Conservation (phyloP, 2,329 filamentous ascomycete species). For the Paracoccidioides lutzii region DNA sequence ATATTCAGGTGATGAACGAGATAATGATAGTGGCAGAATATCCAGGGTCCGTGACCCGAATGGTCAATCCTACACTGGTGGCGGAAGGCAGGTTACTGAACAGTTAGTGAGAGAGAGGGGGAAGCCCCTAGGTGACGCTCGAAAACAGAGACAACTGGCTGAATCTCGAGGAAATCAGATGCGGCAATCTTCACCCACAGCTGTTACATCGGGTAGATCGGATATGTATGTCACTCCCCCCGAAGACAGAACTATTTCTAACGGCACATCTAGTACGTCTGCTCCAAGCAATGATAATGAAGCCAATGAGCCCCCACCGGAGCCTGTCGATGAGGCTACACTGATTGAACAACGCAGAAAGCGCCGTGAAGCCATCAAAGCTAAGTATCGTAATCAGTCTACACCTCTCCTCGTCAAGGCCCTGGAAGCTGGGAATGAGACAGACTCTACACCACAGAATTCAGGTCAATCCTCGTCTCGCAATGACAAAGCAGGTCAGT, state of each 20-base stretch:
- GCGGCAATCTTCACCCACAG: constrained; percentile 31
- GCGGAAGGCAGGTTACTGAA: constrained; percentile 41
- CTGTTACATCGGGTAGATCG: constrained; percentile 20
- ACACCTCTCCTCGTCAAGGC: constrained; percentile 60
- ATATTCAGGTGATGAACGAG: constrained; percentile 26
- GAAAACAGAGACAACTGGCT: constrained; percentile 50
- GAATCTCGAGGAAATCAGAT: constrained; percentile 53
- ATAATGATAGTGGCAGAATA: constrained; percentile 17
- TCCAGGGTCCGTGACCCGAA: constrained; percentile 18
- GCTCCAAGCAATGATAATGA: constrained; percentile 12
- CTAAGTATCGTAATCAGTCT: constrained; percentile 58
- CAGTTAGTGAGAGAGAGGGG: constrained; percentile 53
- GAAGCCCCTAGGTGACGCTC: constrained; percentile 46
- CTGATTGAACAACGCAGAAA: constrained; percentile 76
- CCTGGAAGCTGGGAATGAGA: constrained; percentile 50
- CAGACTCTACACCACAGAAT: constrained; percentile 38
- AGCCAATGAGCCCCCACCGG: constrained; percentile 33
- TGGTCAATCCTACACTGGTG: constrained; percentile 18
- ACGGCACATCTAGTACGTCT: constrained; percentile 12
- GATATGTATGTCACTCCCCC: constrained; percentile 30
- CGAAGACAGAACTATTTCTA: constrained; percentile 1
- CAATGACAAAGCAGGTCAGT: constrained; percentile 27
- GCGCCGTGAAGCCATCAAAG: constrained; percentile 70
- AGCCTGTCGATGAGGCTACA: constrained; percentile 64
- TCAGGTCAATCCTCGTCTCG: constrained; percentile 35